Evolutionary conservation across 202 grass and related monocot species (phyloP).

Genomic region (Dendrocalamus latiflorus): DNA sequence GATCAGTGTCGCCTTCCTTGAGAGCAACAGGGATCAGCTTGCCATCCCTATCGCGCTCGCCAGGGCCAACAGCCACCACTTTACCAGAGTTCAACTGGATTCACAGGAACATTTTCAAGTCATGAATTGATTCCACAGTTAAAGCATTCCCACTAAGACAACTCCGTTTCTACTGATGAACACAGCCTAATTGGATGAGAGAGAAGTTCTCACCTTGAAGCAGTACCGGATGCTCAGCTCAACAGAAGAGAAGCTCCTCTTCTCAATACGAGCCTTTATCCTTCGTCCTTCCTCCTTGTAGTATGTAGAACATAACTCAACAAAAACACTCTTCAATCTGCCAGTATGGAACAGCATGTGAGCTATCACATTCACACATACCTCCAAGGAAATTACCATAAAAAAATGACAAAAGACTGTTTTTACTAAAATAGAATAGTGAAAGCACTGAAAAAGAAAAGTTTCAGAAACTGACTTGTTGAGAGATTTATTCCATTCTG

Average conservation of each 20-base stretch:
- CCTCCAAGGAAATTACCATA: slow-evolving; percentile 12
- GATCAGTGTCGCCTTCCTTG: too few relatives aligned
- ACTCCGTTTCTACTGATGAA: too few relatives aligned
- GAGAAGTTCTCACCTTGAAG: too few relatives aligned
- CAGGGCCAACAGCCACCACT: too few relatives aligned
- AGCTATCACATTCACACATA: background rate
- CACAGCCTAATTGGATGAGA: too few relatives aligned
- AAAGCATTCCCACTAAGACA: too few relatives aligned
- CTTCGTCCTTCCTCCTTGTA: slow-evolving; percentile 86
- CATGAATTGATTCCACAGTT: too few relatives aligned
- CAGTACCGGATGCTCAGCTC: too few relatives aligned
- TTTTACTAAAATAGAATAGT: background rate
- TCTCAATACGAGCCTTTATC: slow-evolving; percentile 85
- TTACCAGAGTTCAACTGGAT: too few relatives aligned
- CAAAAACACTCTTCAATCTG: slow-evolving; percentile 72
- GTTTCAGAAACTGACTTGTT: slow-evolving; percentile 57
- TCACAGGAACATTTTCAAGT: too few relatives aligned
- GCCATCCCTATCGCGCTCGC: too few relatives aligned
- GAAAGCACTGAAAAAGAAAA: slow-evolving; percentile 8
- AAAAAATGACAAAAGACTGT: background rate
- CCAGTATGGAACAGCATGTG: slow-evolving; percentile 16
- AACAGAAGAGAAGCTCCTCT: slow-evolving; percentile 75
- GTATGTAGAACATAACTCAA: slow-evolving; percentile 76
- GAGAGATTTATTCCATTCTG: slow-evolving; percentile 70
- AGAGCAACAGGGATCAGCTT: too few relatives aligned